Evolutionary conservation across 805 yeast genomes (phyloP).

Genomic region (Kodamaea nitidulidarum): DNA sequence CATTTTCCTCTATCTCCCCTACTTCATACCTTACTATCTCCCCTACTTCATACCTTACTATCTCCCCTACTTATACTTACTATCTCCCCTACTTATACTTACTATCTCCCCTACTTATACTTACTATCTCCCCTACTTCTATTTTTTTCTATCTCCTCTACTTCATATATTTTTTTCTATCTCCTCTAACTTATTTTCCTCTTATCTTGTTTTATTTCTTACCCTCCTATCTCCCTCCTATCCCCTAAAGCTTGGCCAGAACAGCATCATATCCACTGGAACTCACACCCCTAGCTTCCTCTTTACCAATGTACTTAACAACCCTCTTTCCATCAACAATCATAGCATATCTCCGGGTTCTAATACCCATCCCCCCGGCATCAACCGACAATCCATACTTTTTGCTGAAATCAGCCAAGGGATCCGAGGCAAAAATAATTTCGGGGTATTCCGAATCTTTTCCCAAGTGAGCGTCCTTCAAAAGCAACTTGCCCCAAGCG

Average conservation of each 20-base stretch:
- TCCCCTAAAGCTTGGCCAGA: slow-evolving; percentile 36
- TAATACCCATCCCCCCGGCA: slow-evolving; percentile 31
- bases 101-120: too few species aligned
- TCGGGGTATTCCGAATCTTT: slow-evolving; percentile 16
- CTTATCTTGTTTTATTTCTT: not conserved
- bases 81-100: too few species aligned
- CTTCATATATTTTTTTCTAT: too few species aligned
- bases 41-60: too few species aligned
- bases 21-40: too few species aligned
- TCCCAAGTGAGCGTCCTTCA: slow-evolving; percentile 20
- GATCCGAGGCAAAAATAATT: slow-evolving; percentile 39
- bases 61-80: too few species aligned
- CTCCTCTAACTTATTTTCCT: not conserved
- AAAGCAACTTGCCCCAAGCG: slow-evolving; percentile 43
- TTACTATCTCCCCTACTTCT: too few species aligned
- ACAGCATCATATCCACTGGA: slow-evolving; percentile 38
- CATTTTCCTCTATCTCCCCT: too few species aligned
- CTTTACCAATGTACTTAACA: slow-evolving; percentile 35
- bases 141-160: too few species aligned
- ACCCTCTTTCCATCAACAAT: slow-evolving; percentile 25
- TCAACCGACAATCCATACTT: slow-evolving; percentile 30
- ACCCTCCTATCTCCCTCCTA: too few species aligned
- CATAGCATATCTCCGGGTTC: slow-evolving; percentile 40
- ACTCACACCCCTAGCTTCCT: slow-evolving; percentile 29
- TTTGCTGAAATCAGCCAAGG: slow-evolving; percentile 31